Percentiles rank a stretch among this genome's conserved stretches.
Conservation (phyloP, 1,139 yeast species). For the Hemisphaericaspora xylanilytica region DNA sequence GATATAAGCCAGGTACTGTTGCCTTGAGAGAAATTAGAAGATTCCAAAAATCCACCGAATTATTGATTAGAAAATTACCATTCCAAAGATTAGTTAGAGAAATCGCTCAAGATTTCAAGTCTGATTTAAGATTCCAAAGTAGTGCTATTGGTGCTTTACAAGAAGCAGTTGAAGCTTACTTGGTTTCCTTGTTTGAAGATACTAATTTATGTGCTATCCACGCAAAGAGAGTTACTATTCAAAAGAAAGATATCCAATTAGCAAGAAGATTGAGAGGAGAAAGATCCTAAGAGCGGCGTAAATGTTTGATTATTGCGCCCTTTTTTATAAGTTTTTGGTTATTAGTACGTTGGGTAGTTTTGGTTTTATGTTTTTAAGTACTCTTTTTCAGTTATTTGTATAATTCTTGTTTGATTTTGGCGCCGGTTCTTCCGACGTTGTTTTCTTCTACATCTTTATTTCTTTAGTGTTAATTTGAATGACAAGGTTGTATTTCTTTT, state of each 20-base stretch:
- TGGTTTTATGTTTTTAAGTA: background rate
- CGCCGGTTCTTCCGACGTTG: background rate
- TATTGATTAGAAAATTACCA: conserved; percentile 52
- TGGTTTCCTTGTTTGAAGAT: conserved; percentile 51
- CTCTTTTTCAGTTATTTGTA: background rate
- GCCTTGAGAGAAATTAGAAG: conserved; percentile 56
- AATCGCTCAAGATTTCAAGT: conserved; percentile 50
- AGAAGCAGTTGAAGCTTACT: conserved; percentile 54
- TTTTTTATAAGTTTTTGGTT: background rate
- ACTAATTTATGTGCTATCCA: conserved; percentile 55
- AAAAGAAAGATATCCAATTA: conserved; percentile 53
- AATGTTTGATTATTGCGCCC: background rate
- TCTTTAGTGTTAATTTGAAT: background rate
- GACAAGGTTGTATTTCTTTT: background rate
- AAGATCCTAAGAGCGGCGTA: conserved; percentile 32
- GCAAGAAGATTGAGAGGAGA: conserved; percentile 57
- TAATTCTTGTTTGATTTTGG: background rate
- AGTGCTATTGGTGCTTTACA: conserved; percentile 54
- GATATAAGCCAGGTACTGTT: conserved; percentile 57
- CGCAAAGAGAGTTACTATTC: conserved; percentile 54
- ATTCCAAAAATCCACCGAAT: conserved; percentile 52
- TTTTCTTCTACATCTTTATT: background rate
- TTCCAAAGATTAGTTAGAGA: conserved; percentile 51
- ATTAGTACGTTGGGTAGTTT: background rate
- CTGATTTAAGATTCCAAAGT: conserved; percentile 52